These are phyloP conservation scores for Stygiomarasmius scandens DNA, from an alignment of 1,284 basidiomycete species.

Conservation along the genomic window DNA sequence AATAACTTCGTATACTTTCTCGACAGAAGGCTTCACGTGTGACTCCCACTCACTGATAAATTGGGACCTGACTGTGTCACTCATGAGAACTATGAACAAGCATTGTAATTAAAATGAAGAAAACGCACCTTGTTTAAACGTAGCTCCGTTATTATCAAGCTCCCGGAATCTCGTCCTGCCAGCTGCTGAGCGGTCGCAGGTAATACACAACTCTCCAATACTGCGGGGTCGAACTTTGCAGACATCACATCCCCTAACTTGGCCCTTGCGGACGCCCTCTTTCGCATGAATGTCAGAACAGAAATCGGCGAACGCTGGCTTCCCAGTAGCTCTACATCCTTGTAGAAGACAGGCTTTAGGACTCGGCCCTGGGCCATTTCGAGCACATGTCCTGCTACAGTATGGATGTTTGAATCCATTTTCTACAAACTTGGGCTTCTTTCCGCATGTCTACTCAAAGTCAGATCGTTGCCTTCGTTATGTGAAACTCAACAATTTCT, in stretches of 20 bases:
- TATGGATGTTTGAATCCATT: constrained; percentile 59
- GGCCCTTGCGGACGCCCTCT: constrained; percentile 51
- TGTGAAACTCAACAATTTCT: background rate
- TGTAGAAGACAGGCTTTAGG: constrained; percentile 45
- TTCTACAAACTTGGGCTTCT: constrained; percentile 60
- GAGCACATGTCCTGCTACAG: constrained; percentile 63
- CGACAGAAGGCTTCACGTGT: constrained; percentile 41
- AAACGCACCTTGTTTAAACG: constrained; percentile 42
- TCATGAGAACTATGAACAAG: constrained; percentile 18
- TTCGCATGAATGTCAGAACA: constrained; percentile 60
- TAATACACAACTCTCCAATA: constrained; percentile 40
- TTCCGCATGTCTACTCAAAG: constrained; percentile 51
- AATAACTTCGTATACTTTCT: constrained; percentile 55
- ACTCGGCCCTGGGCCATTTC: constrained; percentile 30
- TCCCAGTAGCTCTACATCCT: constrained; percentile 51
- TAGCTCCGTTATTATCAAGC: constrained; percentile 36
- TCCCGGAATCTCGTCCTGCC: constrained; percentile 42
- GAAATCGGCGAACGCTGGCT: constrained; percentile 49
- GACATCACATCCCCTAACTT: constrained; percentile 47
- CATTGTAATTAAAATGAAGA: background rate
- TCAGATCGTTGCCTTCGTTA: background rate
- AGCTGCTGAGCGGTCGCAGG: constrained; percentile 43
- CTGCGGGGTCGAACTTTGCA: constrained; percentile 47
- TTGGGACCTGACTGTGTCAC: constrained; percentile 43
- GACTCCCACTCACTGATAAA: constrained; percentile 54